Percentiles rank a stretch among this genome's conserved stretches.
These are phyloP conservation scores for Hanseniaspora clermontiae DNA, from an alignment of 805 yeast species.

Conservation along the genomic window DNA sequence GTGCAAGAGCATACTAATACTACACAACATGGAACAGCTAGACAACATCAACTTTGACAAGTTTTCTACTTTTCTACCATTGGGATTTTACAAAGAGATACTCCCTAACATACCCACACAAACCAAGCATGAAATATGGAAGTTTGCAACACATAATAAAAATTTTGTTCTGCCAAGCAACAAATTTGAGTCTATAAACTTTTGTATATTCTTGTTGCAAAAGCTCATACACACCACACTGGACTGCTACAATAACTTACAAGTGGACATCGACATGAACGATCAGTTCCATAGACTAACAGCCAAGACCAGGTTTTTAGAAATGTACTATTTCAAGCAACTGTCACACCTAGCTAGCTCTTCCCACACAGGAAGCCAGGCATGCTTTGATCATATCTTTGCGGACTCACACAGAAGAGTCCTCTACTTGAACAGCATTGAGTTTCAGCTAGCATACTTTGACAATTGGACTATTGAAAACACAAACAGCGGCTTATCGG, in stretches of 20 bases:
- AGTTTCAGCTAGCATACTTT: not conserved
- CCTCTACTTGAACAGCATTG: not conserved
- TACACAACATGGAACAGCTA: conserved; percentile 4
- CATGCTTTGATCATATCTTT: not conserved
- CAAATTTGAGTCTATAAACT: not conserved
- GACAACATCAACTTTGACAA: conserved; percentile 5
- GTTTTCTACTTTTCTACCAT: conserved; percentile 8
- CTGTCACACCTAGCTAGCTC: not conserved
- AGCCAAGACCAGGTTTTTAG: not conserved
- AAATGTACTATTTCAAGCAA: conserved; percentile 3
- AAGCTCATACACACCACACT: not conserved
- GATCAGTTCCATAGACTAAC: not conserved
- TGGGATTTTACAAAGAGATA: conserved; percentile 3
- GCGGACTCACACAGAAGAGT: conserved; percentile 5
- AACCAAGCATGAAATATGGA: conserved; percentile 10
- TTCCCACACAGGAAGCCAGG: not conserved
- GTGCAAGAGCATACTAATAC: not conserved
- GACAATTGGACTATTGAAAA: not conserved
- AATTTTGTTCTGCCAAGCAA: not conserved
- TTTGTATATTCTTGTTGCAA: conserved; percentile 2
- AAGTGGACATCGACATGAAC: not conserved
- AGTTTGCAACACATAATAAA: not conserved
- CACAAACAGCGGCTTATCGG: not conserved
- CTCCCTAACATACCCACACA: conserved; percentile 5
- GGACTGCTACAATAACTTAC: conserved; percentile 8